phyloP scores from a whole-genome alignment of 148 eudicot genomes.

The Drosera capensis region DNA sequence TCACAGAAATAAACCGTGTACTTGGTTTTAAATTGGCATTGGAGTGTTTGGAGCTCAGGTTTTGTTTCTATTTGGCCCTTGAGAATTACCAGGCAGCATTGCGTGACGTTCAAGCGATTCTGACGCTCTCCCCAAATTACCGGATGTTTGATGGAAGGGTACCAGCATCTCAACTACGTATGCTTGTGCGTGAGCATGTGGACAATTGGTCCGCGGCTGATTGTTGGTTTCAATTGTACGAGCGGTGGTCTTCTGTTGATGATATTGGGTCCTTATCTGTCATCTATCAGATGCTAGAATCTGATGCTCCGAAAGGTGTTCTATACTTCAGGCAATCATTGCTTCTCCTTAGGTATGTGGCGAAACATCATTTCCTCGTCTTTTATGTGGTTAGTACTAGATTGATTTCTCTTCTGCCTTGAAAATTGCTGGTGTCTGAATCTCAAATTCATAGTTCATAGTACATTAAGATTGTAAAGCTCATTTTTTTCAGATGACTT shows the following conservation, averaged over 20 bases:
- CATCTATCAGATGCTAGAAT: conserved; percentile 86
- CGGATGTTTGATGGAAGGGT: conserved; percentile 80
- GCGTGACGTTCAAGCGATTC: conserved; percentile 78
- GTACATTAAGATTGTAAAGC: background rate
- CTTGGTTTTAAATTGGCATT: conserved; percentile 81
- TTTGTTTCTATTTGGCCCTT: conserved; percentile 60
- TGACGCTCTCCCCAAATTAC: conserved; percentile 68
- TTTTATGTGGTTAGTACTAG: background rate
- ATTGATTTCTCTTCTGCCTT: background rate
- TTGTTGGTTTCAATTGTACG: conserved; percentile 90
- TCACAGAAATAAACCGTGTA: conserved; percentile 67
- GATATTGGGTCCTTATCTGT: conserved; percentile 94
- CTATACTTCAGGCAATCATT: conserved; percentile 83
- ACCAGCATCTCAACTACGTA: conserved; percentile 55
- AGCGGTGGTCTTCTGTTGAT: conserved; percentile 94
- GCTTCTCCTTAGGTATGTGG: conserved; percentile 66
- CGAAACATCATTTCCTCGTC: background rate
- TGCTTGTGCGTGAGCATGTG: conserved; percentile 57
- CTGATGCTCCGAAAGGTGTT: conserved; percentile 83
- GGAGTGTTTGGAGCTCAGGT: conserved; percentile 86
- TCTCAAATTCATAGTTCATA: background rate
- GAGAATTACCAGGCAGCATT: conserved; percentile 73
- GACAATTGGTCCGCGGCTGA: conserved; percentile 82
- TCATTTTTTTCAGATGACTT: background rate
- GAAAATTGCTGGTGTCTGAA: background rate